Percentiles rank a stretch among this genome's conserved stretches.
Evolutionary conservation across 1,139 yeast genomes (phyloP).

Genomic region (Taphrina flavorubra): DNA sequence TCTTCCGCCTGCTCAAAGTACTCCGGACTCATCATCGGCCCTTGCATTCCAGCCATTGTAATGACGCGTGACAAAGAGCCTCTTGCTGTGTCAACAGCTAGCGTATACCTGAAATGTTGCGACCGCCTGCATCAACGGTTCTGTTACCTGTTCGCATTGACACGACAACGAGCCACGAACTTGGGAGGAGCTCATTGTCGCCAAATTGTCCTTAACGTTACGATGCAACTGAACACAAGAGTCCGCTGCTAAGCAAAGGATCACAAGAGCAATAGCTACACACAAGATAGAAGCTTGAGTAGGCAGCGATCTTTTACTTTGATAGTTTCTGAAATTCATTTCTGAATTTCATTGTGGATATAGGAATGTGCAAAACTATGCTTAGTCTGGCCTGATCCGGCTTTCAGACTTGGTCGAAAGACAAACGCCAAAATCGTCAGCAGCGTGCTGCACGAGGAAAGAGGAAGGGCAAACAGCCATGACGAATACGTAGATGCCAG

Average conservation of each 20-base stretch:
- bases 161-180: conserved; percentile 9
- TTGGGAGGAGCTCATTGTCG: not conserved
- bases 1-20: conserved; percentile 83
- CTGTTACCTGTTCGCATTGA: conserved; percentile 3
- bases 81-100: not conserved
- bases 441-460: too few relatives aligned
- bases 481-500: not conserved
- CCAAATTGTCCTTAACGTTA: not conserved
- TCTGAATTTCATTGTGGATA: not conserved
- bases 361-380: conserved; percentile 7
- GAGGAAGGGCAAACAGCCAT: not conserved
- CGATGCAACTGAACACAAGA: too few relatives aligned
- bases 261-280: too few relatives aligned
- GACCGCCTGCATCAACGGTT: not conserved
- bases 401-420: not conserved
- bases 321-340: too few relatives aligned
- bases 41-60: conserved; percentile 31
- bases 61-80: not conserved
- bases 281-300: too few relatives aligned
- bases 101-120: not conserved
- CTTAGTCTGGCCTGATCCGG: not conserved
- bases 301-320: too few relatives aligned
- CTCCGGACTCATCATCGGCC: conserved; percentile 32
- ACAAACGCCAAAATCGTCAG: not conserved
- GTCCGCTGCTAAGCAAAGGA: too few relatives aligned